A percentile compares a stretch with the other conserved stretches of the same genome.
Evolutionary conservation across 2,329 filamentous ascomycete genomes (phyloP).

Genomic region (Neopestalotiopsis sp.): DNA sequence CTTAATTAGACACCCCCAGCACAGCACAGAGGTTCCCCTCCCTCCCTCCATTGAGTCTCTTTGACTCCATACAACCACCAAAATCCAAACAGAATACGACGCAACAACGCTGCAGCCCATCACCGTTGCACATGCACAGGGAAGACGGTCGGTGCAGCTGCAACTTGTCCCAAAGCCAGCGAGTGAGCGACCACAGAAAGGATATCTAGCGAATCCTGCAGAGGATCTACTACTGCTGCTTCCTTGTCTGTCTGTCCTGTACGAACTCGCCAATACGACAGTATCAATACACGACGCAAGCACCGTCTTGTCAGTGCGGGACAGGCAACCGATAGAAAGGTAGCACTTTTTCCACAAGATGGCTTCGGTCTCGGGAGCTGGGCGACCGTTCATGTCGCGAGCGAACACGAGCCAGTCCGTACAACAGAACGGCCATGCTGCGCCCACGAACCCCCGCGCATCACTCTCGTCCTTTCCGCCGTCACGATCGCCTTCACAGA

Average conservation of each 20-base stretch:
- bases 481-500: constrained; percentile 62
- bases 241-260: not conserved
- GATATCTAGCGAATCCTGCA: not conserved
- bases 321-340: constrained; percentile 5
- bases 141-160: not conserved
- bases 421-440: constrained; percentile 35
- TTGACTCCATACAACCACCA: constrained; percentile 7
- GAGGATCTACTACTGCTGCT: constrained; percentile 11
- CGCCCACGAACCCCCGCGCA: constrained; percentile 47
- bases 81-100: not conserved
- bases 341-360: constrained; percentile 30
- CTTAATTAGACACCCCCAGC: not conserved
- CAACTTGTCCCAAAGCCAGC: not conserved
- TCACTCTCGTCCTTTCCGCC: constrained; percentile 71
- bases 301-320: constrained; percentile 5
- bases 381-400: constrained; percentile 48
- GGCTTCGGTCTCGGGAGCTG: constrained; percentile 46
- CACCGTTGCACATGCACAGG: constrained; percentile 10
- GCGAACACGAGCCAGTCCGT: constrained; percentile 43
- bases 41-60: not conserved
- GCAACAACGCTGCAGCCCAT: not conserved
- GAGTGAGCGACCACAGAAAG: not conserved
- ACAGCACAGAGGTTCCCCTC: not conserved
- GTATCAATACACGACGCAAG: constrained; percentile 12
- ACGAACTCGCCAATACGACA: constrained; percentile 7